phyloP scores from a whole-genome alignment of 371 early-diverging fungal species.

The Mortierella sp. region DNA sequence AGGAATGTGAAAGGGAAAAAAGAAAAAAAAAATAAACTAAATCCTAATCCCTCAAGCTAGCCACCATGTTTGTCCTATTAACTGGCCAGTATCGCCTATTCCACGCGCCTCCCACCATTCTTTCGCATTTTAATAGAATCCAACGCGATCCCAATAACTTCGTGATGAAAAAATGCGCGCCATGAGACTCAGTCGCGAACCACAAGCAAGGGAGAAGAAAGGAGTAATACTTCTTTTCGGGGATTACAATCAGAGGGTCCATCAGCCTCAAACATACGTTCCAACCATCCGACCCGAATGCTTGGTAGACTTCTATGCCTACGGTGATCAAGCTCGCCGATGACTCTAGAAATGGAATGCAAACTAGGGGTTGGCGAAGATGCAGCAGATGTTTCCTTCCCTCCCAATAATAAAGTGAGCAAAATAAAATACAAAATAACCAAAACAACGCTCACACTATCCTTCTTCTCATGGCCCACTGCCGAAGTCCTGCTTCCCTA shows the following conservation, averaged over 20 bases:
- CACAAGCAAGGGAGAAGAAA: neutral
- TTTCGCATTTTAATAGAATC: too few species aligned
- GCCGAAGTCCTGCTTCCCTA: neutral
- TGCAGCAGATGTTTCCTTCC: neutral
- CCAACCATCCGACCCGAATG: neutral
- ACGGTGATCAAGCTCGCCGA: neutral
- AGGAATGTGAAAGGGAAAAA: constrained; percentile 4
- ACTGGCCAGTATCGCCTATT: neutral
- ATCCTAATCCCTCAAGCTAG: too few species aligned
- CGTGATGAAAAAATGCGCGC: too few species aligned
- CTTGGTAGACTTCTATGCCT: neutral
- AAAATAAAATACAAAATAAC: neutral
- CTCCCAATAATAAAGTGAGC: neutral
- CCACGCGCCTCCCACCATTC: neutral
- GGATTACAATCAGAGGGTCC: neutral
- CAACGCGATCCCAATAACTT: too few species aligned
- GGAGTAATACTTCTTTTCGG: neutral
- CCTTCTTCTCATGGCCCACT: too few species aligned
- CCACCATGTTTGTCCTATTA: neutral
- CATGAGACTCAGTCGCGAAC: too few species aligned
- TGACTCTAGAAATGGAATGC: neutral
- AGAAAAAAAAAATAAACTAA: neutral
- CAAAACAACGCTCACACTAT: neutral
- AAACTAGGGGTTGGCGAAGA: neutral
- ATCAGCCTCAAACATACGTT: neutral